phyloP scores from a whole-genome alignment of 805 yeast species.

The Lipomyces chichibuensis region DNA sequence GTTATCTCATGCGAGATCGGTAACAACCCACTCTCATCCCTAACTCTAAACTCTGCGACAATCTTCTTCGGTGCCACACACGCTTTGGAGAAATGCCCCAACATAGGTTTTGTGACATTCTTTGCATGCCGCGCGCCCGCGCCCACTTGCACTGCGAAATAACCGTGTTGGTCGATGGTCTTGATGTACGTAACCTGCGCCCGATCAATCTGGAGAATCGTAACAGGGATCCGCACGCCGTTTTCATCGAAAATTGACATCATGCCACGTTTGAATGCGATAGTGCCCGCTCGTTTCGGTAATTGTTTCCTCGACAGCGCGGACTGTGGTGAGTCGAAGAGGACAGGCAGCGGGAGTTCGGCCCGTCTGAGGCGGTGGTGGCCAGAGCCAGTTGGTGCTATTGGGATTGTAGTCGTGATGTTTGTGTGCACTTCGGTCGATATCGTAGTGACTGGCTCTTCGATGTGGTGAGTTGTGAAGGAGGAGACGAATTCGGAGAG shows the following conservation, averaged over 20 bases:
- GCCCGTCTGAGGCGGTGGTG: conserved; percentile 8
- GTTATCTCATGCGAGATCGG: conserved; percentile 76
- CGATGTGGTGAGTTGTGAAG: not conserved
- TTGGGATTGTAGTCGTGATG: conserved; percentile 25
- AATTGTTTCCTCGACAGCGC: conserved; percentile 74
- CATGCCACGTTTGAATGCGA: conserved; percentile 90
- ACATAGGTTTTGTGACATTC: conserved; percentile 64
- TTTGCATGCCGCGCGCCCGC: conserved; percentile 67
- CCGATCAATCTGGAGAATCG: conserved; percentile 83
- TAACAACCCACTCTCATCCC: conserved; percentile 63
- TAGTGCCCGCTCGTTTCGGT: conserved; percentile 76
- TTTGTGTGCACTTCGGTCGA: not conserved
- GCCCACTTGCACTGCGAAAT: conserved; percentile 84
- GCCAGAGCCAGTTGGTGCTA: conserved; percentile 18
- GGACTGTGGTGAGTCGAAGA: conserved; percentile 67
- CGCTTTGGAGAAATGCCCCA: conserved; percentile 79
- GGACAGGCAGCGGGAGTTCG: conserved; percentile 49
- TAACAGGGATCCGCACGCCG: conserved; percentile 78
- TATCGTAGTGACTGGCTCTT: not conserved
- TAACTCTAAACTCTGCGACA: conserved; percentile 78
- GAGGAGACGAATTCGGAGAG: not conserved
- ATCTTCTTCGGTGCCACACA: conserved; percentile 79
- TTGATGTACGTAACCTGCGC: conserved; percentile 81
- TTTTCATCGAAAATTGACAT: conserved; percentile 72
- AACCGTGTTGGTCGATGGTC: conserved; percentile 74